These are phyloP conservation scores for Nymphaea thermarum DNA, from an alignment of 164 flowering plant genomes.

Conservation along the genomic window DNA sequence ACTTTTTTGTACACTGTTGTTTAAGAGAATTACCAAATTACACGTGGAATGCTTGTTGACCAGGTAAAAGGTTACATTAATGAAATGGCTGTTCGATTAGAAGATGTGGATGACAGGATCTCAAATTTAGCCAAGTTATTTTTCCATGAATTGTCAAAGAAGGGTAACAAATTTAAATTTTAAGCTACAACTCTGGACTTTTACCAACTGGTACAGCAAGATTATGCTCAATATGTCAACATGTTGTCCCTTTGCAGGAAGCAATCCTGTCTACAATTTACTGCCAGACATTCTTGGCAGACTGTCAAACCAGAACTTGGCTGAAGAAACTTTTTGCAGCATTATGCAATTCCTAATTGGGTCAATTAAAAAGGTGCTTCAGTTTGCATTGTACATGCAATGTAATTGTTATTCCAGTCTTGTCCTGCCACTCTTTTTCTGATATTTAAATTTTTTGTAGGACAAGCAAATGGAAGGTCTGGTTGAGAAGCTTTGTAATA, in stretches of 20 bases:
- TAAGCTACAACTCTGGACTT: too few relatives aligned
- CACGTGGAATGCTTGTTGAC: constrained; percentile 7
- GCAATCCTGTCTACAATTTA: constrained; percentile 89
- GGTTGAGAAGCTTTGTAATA: constrained; percentile 92
- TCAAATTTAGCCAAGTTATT: constrained; percentile 85
- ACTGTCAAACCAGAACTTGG: constrained; percentile 56
- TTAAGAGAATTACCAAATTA: background rate
- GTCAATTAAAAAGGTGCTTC: constrained; percentile 81
- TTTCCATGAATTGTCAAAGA: constrained; percentile 88
- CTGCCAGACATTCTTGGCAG: constrained; percentile 97
- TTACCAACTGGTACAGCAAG: too few relatives aligned
- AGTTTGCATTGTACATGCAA: too few relatives aligned
- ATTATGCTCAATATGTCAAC: too few relatives aligned
- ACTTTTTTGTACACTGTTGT: background rate
- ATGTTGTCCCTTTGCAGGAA: constrained; percentile 37
- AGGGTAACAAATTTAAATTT: constrained; percentile 31
- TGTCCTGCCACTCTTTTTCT: background rate
- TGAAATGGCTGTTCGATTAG: constrained; percentile 85
- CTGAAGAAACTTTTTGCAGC: constrained; percentile 68
- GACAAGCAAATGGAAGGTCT: constrained; percentile 99
- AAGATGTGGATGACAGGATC: constrained; percentile 92
- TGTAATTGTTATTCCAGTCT: too few relatives aligned
- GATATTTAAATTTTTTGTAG: constrained; percentile 21
- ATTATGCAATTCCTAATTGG: constrained; percentile 94
- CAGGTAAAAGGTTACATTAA: constrained; percentile 96